A percentile compares a stretch with the other conserved stretches of the same genome.
Conservation (phyloP, 2,329 filamentous ascomycete species). For the Phyllosticta paracitricarpa region DNA sequence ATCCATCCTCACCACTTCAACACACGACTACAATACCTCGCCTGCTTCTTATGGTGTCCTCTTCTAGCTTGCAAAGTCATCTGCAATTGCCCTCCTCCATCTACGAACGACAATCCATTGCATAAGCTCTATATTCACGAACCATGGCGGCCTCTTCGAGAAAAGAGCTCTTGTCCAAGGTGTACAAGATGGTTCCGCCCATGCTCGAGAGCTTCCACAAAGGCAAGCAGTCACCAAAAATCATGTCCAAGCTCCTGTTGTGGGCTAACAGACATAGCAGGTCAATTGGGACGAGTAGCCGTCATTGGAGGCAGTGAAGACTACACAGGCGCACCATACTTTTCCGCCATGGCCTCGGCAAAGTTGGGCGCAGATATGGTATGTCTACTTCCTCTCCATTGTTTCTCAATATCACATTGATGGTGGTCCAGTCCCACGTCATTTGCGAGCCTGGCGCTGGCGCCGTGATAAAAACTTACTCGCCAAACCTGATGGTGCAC, state of each 20-base stretch:
- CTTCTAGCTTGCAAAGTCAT: background rate
- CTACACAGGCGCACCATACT: constrained; percentile 95
- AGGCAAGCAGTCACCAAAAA: constrained; percentile 42
- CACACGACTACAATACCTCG: too few species aligned
- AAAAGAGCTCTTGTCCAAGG: constrained; percentile 66
- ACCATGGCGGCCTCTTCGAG: constrained; percentile 48
- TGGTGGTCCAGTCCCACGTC: constrained; percentile 60
- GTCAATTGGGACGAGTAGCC: constrained; percentile 81
- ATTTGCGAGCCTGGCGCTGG: constrained; percentile 87
- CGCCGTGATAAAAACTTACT: constrained; percentile 90
- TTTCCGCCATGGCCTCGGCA: constrained; percentile 94
- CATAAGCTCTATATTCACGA: background rate
- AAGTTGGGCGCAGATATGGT: constrained; percentile 87
- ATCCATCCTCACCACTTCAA: too few species aligned
- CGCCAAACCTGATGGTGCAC: constrained; percentile 96
- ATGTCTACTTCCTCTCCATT: constrained; percentile 17
- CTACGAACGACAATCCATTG: background rate
- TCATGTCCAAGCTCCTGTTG: background rate
- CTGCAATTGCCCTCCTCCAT: background rate
- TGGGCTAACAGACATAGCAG: constrained; percentile 37
- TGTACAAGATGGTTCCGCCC: constrained; percentile 83
- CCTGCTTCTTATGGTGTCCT: too few species aligned
- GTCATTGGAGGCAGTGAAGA: constrained; percentile 94
- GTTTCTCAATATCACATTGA: background rate
- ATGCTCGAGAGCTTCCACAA: constrained; percentile 96